Conservation (phyloP, 2,329 filamentous ascomycete species). For the Eutypa lata region DNA sequence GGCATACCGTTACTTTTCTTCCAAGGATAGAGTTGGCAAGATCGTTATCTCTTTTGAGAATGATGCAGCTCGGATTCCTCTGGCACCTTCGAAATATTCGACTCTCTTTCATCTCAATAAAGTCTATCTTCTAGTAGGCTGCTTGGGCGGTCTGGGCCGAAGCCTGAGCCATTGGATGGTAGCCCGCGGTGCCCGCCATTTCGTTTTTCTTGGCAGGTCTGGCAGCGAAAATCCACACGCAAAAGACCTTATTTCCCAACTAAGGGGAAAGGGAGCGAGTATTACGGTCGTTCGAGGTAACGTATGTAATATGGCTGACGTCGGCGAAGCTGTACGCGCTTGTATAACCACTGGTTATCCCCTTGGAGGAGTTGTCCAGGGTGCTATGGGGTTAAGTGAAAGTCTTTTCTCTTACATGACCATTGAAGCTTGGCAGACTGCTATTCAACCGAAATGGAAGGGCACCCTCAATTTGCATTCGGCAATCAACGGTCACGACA, state of each 20-base stretch:
- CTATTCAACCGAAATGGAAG: conserved; percentile 20
- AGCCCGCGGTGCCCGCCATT: conserved; percentile 24
- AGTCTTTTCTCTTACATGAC: conserved; percentile 22
- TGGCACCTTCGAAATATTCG: conserved; percentile 3
- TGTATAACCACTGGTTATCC: background rate
- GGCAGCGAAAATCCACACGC: conserved; percentile 21
- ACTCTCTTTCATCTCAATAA: conserved; percentile 8
- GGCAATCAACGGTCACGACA: conserved; percentile 8
- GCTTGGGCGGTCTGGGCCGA: conserved; percentile 30
- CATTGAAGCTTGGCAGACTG: conserved; percentile 18
- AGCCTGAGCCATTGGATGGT: conserved; percentile 32
- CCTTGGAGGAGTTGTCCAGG: conserved; percentile 22
- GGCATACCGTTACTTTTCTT: background rate
- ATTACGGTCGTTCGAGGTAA: conserved; percentile 22
- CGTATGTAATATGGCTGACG: conserved; percentile 8
- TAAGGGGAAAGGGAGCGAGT: conserved; percentile 17
- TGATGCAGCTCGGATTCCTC: background rate
- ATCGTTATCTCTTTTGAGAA: background rate
- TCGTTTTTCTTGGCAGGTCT: conserved; percentile 29
- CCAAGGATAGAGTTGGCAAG: background rate
- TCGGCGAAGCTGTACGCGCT: conserved; percentile 11
- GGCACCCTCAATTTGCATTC: conserved; percentile 23
- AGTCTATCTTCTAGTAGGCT: conserved; percentile 18
- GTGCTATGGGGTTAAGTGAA: conserved; percentile 28
- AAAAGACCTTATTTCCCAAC: conserved; percentile 10